Evolutionary conservation across 768 basidiomycete genomes (phyloP), one percentile per base, ranked within the genome.

Genomic region (Hemileccinum impolitum): DNA sequence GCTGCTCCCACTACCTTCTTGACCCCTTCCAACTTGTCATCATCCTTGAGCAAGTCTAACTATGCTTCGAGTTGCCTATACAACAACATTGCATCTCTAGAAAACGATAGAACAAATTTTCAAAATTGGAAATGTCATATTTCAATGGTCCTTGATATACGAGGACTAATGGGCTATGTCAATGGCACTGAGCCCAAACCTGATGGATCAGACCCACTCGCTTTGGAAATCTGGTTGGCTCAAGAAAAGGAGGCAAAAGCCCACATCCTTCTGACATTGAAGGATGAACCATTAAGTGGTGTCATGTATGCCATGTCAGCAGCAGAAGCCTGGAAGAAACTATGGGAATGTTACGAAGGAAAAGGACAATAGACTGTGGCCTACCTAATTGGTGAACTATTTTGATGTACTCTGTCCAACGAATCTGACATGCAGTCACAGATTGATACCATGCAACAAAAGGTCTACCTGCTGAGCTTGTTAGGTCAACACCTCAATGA

Each of bases 191-290:
- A 23, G 6, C 3, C 23, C 6, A 23, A 23, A 6, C 23, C 23
- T 23, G 23, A 23, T 23, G 23, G 23, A 23, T 3, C 3, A 23
- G 23, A 23, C 23, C 23, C 23, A 3, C 23, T 23, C 23, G 23
- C 23, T 23, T 6, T 23, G 6, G 23, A 23, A 23, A 23, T 23
- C 23, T 5, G 31, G 31, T 32, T 32, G 8, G 14, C 11, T 14
- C 41, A 28, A 25, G 52, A 62, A 19, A 43, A 53, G 17, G 56
- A 63, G 44, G 58, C 60, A 1, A 19, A 37, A 3, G 57, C 55
- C 7, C 60, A 65, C 38, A 56, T 63, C 15, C 51, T 42, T 8
- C 60, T 63, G 15, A 63, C 62, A 7, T 44, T 63, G 14, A 54
- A 54, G 28, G 62, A 63, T 21, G 53, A 59, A 28, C 60, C 62